A percentile compares a stretch with the other conserved stretches of the same genome.
phyloP scores from a whole-genome alignment of 176 grass and related monocot genomes.

The Eremochloa ophiuroides region DNA sequence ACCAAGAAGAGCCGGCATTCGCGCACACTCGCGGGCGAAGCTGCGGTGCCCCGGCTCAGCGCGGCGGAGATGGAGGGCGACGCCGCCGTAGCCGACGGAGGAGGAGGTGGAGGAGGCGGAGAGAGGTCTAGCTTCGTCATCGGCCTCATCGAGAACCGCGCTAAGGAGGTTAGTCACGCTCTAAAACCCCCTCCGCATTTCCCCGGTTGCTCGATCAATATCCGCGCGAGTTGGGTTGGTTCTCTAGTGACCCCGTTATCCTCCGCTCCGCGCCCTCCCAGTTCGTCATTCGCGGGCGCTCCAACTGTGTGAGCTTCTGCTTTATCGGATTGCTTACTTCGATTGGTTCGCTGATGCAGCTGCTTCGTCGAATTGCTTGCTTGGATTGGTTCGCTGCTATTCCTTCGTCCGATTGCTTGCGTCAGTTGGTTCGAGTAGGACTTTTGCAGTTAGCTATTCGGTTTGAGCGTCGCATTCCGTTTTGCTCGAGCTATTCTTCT shows the following conservation, averaged over 20 bases:
- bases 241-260: not conserved
- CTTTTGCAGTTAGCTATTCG: not conserved
- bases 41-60: not conserved
- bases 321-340: not conserved
- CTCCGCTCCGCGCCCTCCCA: not conserved
- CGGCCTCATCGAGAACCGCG: conserved; percentile 88
- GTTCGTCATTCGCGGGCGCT: not conserved
- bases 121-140: conserved; percentile 71
- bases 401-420: not conserved
- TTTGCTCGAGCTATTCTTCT: not conserved
- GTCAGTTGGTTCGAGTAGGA: not conserved
- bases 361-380: not conserved
- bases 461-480: not conserved
- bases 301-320: not conserved
- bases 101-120: conserved; percentile 23
- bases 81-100: conserved; percentile 1
- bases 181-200: conserved; percentile 1
- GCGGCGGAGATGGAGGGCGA: conserved; percentile 35
- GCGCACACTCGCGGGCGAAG: not conserved
- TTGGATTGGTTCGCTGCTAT: not conserved
- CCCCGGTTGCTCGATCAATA: not conserved
- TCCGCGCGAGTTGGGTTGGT: not conserved
- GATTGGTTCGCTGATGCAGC: not conserved
- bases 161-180: conserved; percentile 68
- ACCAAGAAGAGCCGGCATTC: not conserved